Base-by-base conservation (phyloP, 2,329 filamentous ascomycete genomes). In the Penicillium aurantiogriseum region DNA sequence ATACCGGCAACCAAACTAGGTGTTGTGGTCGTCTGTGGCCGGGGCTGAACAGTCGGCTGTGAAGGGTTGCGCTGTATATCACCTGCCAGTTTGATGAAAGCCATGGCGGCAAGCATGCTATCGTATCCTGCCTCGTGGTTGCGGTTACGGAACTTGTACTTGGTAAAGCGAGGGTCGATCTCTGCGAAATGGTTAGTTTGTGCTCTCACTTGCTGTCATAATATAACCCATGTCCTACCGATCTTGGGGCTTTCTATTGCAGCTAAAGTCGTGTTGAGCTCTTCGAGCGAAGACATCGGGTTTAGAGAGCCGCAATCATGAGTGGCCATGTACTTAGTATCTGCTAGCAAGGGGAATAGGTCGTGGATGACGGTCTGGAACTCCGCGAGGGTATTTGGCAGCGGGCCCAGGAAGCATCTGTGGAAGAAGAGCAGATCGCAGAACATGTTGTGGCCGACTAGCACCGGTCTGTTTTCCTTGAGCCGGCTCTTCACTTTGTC, bases 391-490 rank as follows among this genome's bases (percentile, higher is more conserved):
- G 74, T 80, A 27, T 82, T 78, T 1, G 85, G 85, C 19, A 88
- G 72, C 7, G 76, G 68, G 1, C 84, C 85, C 52, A 87, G 79
- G 68, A 88, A 87, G 50, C 79, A 81, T 35, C 77, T 76, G 66
- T 84, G 86, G 56, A 88, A 76, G 65, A 86, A 85, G n/a, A 86
- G 76, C 40, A 88, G 67, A 63, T 88, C 85, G 1, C 81, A 81
- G 67, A 88, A 85, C 63, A 85, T 79, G 63, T 88, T 88, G 70
- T 88, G 85, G 1, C 85, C 85, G 2, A 88, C 81, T 2, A 88
- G 64, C 1, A 85, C 75, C 2, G 80, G 78, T 15, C 79, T 76
- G 21, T 76, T 79, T 21, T 71, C 68, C 43, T 75, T 76, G 13
- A 87, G 66, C 5, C 74, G 69, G 5, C 70, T 63, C 51, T 78